phyloP scores from a whole-genome alignment of 139 green algal species.

The Haematococcus lacustris region DNA sequence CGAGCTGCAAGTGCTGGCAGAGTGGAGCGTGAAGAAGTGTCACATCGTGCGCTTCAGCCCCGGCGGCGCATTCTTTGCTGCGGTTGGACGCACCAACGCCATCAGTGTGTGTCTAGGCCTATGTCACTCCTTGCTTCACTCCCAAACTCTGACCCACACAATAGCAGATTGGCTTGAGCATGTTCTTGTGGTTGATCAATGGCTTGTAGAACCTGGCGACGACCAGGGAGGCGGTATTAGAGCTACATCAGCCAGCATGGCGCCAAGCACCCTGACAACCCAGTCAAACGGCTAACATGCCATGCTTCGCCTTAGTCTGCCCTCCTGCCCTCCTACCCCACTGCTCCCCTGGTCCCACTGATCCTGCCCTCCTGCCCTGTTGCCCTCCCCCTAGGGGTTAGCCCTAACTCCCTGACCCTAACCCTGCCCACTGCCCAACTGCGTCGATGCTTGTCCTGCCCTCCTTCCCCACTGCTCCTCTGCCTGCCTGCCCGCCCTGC shows the following conservation, averaged over 20 bases:
- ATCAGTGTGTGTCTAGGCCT: conserved; percentile 20
- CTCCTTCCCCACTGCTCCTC: no score
- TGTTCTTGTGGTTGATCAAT: not conserved
- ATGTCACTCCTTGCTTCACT: not conserved
- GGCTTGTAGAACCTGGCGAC: no score
- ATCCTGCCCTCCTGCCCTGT: no score
- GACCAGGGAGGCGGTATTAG: not conserved
- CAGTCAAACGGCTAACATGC: no score
- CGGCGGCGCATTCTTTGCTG: conserved; percentile 39
- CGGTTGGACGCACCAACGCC: conserved; percentile 38
- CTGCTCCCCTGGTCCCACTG: no score
- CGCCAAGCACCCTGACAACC: conserved; percentile 4
- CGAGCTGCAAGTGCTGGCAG: conserved; percentile 20
- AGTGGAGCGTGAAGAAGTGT: conserved; percentile 39
- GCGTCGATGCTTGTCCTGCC: no score
- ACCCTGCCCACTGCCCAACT: no score
- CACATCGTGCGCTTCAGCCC: conserved; percentile 35
- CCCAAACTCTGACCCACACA: not conserved
- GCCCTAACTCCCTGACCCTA: no score
- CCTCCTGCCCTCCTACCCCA: no score
- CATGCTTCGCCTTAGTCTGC: no score
- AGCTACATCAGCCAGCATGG: not conserved
- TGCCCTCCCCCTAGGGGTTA: no score
- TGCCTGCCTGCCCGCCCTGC: no score
- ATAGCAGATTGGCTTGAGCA: not conserved